phyloP scores from a whole-genome alignment of 441 rosid genomes.

The Codiaeum variegatum region DNA sequence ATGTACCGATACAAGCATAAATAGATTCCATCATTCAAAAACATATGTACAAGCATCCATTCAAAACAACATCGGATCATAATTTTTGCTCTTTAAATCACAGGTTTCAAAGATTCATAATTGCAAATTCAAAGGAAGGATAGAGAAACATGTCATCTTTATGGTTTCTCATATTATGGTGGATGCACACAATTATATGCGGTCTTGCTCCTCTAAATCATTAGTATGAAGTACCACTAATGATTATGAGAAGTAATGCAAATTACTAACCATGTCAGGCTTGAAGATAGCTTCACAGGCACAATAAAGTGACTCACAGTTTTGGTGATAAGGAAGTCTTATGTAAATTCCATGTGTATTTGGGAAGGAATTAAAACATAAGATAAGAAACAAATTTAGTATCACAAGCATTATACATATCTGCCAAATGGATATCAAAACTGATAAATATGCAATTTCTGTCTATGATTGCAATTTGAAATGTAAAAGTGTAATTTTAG shows the following conservation, averaged over 20 bases:
- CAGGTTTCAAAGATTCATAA: no score
- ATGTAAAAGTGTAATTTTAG: no score
- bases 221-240: not conserved
- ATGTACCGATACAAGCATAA: no score
- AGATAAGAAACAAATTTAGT: not conserved
- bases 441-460: no score
- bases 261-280: slow-evolving; percentile 76
- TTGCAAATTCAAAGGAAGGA: no score
- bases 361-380: not conserved
- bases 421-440: no score
- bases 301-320: slow-evolving; percentile 95
- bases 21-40: no score
- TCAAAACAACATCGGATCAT: no score
- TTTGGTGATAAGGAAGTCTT: slow-evolving; percentile 90
- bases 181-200: not conserved
- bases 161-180: not conserved
- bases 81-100: no score
- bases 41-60: no score
- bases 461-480: no score
- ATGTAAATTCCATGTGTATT: slow-evolving; percentile 74
- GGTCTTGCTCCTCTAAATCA: not conserved
- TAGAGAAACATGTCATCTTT: not conserved
- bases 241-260: no score
- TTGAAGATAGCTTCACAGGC: slow-evolving; percentile 91
- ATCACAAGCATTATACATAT: not conserved